Conservation (phyloP, 1,284 basidiomycete species). For the Cronartium quercuum region DNA sequence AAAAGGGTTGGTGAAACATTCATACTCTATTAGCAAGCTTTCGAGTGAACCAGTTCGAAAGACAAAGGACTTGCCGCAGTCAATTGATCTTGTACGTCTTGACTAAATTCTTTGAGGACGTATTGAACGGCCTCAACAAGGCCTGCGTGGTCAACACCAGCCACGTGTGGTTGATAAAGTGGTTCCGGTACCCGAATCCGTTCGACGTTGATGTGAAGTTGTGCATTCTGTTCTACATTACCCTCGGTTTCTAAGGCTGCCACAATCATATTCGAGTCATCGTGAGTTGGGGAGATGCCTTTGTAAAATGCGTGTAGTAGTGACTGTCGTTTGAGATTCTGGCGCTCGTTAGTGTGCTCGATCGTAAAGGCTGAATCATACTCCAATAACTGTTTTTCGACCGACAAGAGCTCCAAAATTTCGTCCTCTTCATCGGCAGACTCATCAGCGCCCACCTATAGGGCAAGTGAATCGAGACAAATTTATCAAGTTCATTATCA, state of each 20-base stretch:
- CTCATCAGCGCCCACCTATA: slow-evolving; percentile 64
- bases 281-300: slow-evolving; percentile 59
- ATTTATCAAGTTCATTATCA: neutral
- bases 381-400: slow-evolving; percentile 75
- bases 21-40: neutral
- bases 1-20: slow-evolving; percentile 29
- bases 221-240: slow-evolving; percentile 59
- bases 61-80: slow-evolving; percentile 52
- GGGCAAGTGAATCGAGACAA: neutral
- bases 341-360: slow-evolving; percentile 73
- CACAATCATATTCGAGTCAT: slow-evolving; percentile 54
- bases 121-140: slow-evolving; percentile 82
- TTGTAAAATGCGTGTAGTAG: slow-evolving; percentile 73
- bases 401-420: slow-evolving; percentile 60
- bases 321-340: slow-evolving; percentile 68
- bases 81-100: slow-evolving; percentile 60
- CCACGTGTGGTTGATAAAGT: slow-evolving; percentile 86
- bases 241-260: slow-evolving; percentile 44
- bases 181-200: slow-evolving; percentile 86
- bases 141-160: slow-evolving; percentile 90
- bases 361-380: slow-evolving; percentile 76
- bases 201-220: slow-evolving; percentile 89
- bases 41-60: neutral
- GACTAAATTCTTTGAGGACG: slow-evolving; percentile 72
- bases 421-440: slow-evolving; percentile 97